Evolutionary conservation across 176 grass and related monocot species (phyloP).

Genomic region (Triticum timopheevii): DNA sequence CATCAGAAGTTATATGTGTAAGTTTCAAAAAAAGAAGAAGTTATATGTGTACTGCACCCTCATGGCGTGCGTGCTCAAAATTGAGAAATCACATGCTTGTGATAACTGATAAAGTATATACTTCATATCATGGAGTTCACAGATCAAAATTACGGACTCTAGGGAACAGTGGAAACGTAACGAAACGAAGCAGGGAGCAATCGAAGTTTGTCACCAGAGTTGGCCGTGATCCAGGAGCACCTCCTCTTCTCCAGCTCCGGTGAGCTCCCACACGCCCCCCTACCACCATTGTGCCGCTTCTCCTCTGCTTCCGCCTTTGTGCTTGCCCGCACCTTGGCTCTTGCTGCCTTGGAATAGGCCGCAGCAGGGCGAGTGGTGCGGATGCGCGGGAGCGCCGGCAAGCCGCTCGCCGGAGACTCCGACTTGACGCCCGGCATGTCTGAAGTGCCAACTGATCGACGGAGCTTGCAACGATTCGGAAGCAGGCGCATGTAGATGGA

Average conservation of each 20-base stretch:
- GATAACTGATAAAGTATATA: too few relatives aligned
- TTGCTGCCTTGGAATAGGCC: not conserved
- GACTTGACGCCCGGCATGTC: conserved; percentile 41
- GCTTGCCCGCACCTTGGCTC: not conserved
- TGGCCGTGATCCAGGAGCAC: conserved; percentile 58
- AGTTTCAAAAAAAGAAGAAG: not conserved
- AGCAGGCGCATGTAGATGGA: not conserved
- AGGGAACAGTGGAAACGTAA: not conserved
- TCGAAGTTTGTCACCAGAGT: conserved; percentile 37
- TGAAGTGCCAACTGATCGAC: not conserved
- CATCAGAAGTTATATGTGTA: not conserved
- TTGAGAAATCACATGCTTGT: not conserved
- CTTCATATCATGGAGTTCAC: too few relatives aligned
- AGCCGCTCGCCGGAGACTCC: not conserved
- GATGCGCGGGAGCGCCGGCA: conserved; percentile 24
- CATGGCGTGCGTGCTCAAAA: not conserved
- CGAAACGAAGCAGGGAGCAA: too few relatives aligned
- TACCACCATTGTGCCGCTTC: not conserved
- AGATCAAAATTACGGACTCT: too few relatives aligned
- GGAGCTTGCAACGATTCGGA: not conserved
- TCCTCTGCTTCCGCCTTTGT: not conserved
- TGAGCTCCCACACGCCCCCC: not conserved
- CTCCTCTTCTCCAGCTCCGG: conserved; percentile 16
- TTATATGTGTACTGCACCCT: not conserved
- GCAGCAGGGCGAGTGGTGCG: not conserved